Base-by-base conservation (phyloP, 257 asterid genomes). In the Agastache rugosa region DNA sequence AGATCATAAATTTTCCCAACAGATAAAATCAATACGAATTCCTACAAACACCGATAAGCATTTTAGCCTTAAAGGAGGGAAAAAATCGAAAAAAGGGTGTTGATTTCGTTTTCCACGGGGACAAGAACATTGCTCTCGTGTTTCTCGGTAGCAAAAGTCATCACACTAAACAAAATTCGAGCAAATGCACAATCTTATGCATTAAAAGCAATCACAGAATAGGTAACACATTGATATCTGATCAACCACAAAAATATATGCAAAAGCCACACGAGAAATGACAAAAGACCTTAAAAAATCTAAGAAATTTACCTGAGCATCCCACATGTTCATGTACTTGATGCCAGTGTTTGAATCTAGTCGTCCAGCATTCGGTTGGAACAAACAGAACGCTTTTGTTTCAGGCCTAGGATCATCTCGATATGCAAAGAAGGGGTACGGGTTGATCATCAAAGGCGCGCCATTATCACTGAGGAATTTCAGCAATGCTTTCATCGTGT, bases 271-370 rank as follows among this genome's bases (percentile, higher is more conserved):
- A 22, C 17, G 41, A 5, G 50, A 8, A 19, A 41, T 3, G 55
- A 45, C 3, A 14, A 39, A 8, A 39, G 1, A 53, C 42, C 62
- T 19, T 31, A n/a, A 50, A 12, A 48, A 56, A 35, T 34, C 22
- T 19, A 9, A 29, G 62, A 72, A 27, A 53, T 45, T 29, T 69
- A 93, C 98, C 98, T 94, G 99, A 11, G 99, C 97, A 78, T 94
- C 99, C 73, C 93, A 94, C 99, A 94, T 94, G 96, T 94, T 94
- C 98, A 87, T 89, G 84, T 94, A 94, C 80, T 89, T 92, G 67
- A 89, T 92, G 71, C 97, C 91, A 6, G 78, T 79, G 56, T 86
- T 84, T 1, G 96, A 47, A 79, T 94, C 99, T 1, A 78, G 81
- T 41, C 99, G 88, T 16, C 99, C 99, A 5, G 93, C 90, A 48